Evolutionary conservation across 1,284 basidiomycete genomes (phyloP).

Genomic region (Pisolithus thermaeus): DNA sequence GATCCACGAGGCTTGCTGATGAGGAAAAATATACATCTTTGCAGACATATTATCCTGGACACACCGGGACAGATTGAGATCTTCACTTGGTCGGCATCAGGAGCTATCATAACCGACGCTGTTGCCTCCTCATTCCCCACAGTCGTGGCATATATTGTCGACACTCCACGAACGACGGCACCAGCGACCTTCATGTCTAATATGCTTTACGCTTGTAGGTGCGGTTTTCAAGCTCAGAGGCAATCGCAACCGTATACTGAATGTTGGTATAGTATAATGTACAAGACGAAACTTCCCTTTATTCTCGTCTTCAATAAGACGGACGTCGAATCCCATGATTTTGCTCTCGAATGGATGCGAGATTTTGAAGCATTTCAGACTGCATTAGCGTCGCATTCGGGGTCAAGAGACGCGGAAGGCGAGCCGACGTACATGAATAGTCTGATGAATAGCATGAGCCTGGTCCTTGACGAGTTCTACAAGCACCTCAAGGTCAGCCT

Average conservation of each 20-base stretch:
- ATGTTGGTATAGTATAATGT: constrained; percentile 69
- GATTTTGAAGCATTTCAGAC: constrained; percentile 91
- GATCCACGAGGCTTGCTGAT: not conserved
- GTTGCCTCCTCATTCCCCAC: constrained; percentile 90
- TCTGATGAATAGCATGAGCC: constrained; percentile 98
- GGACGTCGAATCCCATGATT: constrained; percentile 84
- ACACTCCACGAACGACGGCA: constrained; percentile 91
- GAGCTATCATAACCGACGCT: constrained; percentile 98
- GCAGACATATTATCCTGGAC: constrained; percentile 89
- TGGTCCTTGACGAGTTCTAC: constrained; percentile 98
- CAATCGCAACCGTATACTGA: not conserved
- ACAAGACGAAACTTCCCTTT: constrained; percentile 97
- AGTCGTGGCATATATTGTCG: constrained; percentile 95
- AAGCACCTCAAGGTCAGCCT: constrained; percentile 79
- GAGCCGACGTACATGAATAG: constrained; percentile 98
- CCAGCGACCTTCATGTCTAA: constrained; percentile 99
- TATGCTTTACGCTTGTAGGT: constrained; percentile 99
- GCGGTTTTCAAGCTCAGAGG: constrained; percentile 20
- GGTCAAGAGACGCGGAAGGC: constrained; percentile 73
- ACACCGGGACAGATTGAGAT: constrained; percentile 99
- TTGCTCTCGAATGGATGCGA: constrained; percentile 97
- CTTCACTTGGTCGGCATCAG: constrained; percentile 99
- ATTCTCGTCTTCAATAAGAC: constrained; percentile 99
- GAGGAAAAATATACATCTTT: not conserved
- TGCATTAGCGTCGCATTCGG: constrained; percentile 60